phyloP scores from a whole-genome alignment of 2,329 filamentous ascomycete genomes.

The Sclerotinia subarctica region DNA sequence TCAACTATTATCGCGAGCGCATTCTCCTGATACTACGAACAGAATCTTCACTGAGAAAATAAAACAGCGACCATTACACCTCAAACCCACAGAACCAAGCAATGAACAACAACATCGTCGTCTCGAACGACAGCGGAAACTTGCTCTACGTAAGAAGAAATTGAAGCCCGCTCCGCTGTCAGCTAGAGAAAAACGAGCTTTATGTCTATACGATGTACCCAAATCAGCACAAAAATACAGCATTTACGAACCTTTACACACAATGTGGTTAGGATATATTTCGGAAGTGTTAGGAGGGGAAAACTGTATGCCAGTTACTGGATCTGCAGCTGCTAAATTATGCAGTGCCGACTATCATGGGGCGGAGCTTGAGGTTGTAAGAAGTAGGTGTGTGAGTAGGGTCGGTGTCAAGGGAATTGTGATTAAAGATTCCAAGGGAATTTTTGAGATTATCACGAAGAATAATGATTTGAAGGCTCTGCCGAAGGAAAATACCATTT shows the following conservation, averaged over 20 bases:
- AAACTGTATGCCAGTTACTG: slow-evolving; percentile 25
- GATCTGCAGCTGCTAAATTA: slow-evolving; percentile 65
- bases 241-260: slow-evolving; percentile 73
- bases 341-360: slow-evolving; percentile 89
- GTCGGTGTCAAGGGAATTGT: slow-evolving; percentile 86
- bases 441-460: slow-evolving; percentile 78
- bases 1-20: slow-evolving; percentile 70
- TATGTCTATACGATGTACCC: slow-evolving; percentile 73
- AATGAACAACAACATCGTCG: slow-evolving; percentile 55
- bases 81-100: slow-evolving; percentile 57
- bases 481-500: slow-evolving; percentile 87
- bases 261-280: slow-evolving; percentile 81
- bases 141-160: slow-evolving; percentile 43
- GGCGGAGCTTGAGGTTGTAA: slow-evolving; percentile 75
- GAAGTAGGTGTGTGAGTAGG: slow-evolving; percentile 74
- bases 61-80: slow-evolving; percentile 74
- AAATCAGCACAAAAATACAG: slow-evolving; percentile 66
- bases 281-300: slow-evolving; percentile 62
- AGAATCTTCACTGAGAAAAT: slow-evolving; percentile 80
- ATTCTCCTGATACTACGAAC: slow-evolving; percentile 67
- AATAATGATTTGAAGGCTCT: slow-evolving; percentile 68
- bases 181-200: slow-evolving; percentile 69
- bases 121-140: slow-evolving; percentile 38
- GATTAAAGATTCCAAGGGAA: slow-evolving; percentile 80
- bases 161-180: slow-evolving; percentile 67